Conservation (phyloP, 78 protist genomes). For the Dictyostelium brefeldianum region DNA sequence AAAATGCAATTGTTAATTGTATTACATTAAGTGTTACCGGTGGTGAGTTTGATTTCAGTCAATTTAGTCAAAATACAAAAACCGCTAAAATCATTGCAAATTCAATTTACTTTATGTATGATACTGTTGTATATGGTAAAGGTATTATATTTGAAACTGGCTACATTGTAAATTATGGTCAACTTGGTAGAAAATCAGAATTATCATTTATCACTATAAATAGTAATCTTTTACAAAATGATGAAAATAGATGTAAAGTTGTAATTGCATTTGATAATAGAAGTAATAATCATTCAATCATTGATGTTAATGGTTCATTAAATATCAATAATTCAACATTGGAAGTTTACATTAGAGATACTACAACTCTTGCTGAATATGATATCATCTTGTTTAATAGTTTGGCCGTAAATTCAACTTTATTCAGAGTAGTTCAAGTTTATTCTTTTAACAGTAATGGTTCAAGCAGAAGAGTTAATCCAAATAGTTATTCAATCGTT, state of each 20-base stretch:
- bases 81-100: too few relatives aligned
- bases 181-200: neutral
- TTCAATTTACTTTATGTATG: neutral
- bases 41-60: too few relatives aligned
- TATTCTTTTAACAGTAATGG: neutral
- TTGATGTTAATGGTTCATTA: neutral
- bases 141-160: neutral
- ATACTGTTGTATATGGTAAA: neutral
- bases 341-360: neutral
- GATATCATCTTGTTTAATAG: neutral
- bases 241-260: neutral
- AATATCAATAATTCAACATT: slow-evolving; percentile 1
- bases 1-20: too few relatives aligned
- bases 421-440: slow-evolving; percentile 1
- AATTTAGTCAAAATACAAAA: too few relatives aligned
- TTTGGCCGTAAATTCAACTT: neutral
- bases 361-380: neutral
- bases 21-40: too few relatives aligned
- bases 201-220: neutral
- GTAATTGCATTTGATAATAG: too few relatives aligned
- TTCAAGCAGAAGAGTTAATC: neutral
- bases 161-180: neutral
- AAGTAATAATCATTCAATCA: neutral
- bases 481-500: neutral
- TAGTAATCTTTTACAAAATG: neutral